A percentile compares a stretch with the other conserved stretches of the same genome.
phyloP scores from a whole-genome alignment of 2,329 filamentous ascomycete genomes.

The Colletotrichum sp. region DNA sequence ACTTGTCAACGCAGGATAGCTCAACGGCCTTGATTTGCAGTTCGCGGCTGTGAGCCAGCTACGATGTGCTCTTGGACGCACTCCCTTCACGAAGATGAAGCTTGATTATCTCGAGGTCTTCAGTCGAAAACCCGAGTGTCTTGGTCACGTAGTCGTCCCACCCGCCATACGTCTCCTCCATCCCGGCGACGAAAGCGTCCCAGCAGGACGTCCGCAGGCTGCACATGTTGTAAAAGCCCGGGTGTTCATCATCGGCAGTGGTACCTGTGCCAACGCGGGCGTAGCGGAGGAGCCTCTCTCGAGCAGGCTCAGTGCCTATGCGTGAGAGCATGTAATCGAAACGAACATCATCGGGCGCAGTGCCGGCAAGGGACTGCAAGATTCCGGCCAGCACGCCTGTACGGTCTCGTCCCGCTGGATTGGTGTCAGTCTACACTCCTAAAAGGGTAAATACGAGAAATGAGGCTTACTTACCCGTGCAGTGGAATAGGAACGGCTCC shows the following conservation, averaged over 20 bases:
- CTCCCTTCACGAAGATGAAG: constrained; percentile 41
- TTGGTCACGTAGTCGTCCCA: constrained; percentile 53
- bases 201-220: constrained; percentile 50
- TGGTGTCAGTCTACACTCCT: neutral
- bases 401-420: constrained; percentile 57
- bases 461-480: constrained; percentile 50
- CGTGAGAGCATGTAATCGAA: constrained; percentile 61
- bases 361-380: constrained; percentile 55
- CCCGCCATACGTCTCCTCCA: constrained; percentile 50
- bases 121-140: constrained; percentile 48
- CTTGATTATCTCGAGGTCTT: constrained; percentile 53
- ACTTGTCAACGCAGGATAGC: neutral
- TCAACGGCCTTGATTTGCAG: neutral
- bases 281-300: constrained; percentile 50
- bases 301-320: constrained; percentile 56
- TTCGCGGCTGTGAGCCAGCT: neutral
- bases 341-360: constrained; percentile 42
- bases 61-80: neutral
- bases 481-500: constrained; percentile 58
- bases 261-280: constrained; percentile 42
- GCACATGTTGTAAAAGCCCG: constrained; percentile 55
- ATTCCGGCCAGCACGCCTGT: constrained; percentile 58
- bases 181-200: constrained; percentile 47
- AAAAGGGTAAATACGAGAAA: neutral
- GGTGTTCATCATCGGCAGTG: constrained; percentile 29